Evolutionary conservation across 352 stramenopile genomes (phyloP).

Genomic region (Phytophthora palmivora): DNA sequence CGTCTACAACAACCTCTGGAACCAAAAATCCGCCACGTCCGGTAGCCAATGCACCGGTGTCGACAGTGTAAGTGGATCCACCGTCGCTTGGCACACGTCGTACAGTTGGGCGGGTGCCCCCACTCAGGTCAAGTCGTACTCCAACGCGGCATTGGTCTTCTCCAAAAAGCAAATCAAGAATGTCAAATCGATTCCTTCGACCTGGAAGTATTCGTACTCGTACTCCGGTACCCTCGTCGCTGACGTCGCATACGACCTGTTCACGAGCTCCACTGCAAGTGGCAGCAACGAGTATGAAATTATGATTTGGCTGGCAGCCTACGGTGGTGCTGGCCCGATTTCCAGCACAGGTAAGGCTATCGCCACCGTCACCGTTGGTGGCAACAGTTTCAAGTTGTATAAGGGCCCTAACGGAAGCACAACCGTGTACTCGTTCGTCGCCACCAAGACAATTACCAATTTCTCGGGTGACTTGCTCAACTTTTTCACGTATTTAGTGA

Average conservation of each 20-base stretch:
- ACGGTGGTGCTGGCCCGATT: constrained; percentile 34
- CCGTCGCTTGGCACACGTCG: constrained; percentile 44
- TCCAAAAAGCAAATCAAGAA: constrained; percentile 30
- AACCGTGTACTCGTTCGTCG: constrained; percentile 46
- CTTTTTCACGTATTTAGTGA: constrained; percentile 35
- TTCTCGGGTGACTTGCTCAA: constrained; percentile 34
- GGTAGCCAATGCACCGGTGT: constrained; percentile 51
- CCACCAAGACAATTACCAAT: constrained; percentile 28
- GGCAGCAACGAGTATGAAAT: constrained; percentile 45
- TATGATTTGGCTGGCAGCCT: constrained; percentile 45
- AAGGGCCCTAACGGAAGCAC: constrained; percentile 36
- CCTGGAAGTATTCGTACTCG: constrained; percentile 39
- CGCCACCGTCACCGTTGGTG: constrained; percentile 22
- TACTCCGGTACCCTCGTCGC: constrained; percentile 37
- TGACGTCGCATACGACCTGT: constrained; percentile 43
- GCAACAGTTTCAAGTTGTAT: constrained; percentile 34
- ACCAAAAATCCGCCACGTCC: constrained; percentile 27
- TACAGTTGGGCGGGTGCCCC: constrained; percentile 40
- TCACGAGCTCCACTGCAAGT: constrained; percentile 34
- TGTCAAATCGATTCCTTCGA: constrained; percentile 43
- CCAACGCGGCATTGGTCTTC: constrained; percentile 43
- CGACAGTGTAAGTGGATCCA: constrained; percentile 30
- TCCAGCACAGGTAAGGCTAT: constrained; percentile 38
- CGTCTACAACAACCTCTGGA: constrained; percentile 54
- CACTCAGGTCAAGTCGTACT: constrained; percentile 47